phyloP scores from a whole-genome alignment of 2,329 filamentous ascomycete genomes.

The Hymenoscyphus repandus region DNA sequence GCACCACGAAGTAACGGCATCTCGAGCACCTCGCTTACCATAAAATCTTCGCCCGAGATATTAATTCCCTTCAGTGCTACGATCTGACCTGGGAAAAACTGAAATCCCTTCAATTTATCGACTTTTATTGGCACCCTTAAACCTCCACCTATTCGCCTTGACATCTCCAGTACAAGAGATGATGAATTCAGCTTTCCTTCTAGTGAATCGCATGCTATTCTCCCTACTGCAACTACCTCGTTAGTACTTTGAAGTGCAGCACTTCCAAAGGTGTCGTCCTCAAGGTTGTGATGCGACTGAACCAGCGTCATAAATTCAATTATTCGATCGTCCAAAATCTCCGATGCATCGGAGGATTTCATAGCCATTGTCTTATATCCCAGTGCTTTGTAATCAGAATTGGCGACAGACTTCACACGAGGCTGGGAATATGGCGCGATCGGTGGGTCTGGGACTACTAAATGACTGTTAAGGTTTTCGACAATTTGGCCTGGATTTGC shows the following conservation, averaged over 20 bases:
- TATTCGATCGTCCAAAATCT: constrained; percentile 91
- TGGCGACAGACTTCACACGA: constrained; percentile 78
- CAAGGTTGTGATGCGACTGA: constrained; percentile 67
- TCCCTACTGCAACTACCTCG: constrained; percentile 83
- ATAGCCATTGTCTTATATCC: constrained; percentile 89
- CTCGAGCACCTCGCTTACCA: constrained; percentile 69
- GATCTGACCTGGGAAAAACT: constrained; percentile 93
- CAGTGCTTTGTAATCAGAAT: constrained; percentile 86
- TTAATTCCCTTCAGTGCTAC: constrained; percentile 85
- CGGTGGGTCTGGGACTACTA: constrained; percentile 61
- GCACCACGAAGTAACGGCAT: constrained; percentile 70
- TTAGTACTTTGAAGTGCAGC: constrained; percentile 78
- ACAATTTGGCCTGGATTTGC: constrained; percentile 74
- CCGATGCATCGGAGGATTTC: constrained; percentile 88
- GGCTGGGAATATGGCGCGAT: constrained; percentile 68
- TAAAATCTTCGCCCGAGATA: constrained; percentile 76
- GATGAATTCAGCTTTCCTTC: constrained; percentile 83
- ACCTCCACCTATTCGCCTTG: constrained; percentile 76
- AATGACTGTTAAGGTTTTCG: constrained; percentile 76
- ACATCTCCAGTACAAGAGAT: constrained; percentile 84
- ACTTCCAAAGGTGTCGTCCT: constrained; percentile 79
- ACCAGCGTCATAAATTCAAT: constrained; percentile 78
- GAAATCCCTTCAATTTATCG: constrained; percentile 61
- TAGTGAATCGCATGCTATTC: constrained; percentile 82
- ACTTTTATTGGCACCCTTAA: constrained; percentile 76